Evolutionary conservation across 2,329 filamentous ascomycete genomes (phyloP).

Genomic region (Neurospora sp.): DNA sequence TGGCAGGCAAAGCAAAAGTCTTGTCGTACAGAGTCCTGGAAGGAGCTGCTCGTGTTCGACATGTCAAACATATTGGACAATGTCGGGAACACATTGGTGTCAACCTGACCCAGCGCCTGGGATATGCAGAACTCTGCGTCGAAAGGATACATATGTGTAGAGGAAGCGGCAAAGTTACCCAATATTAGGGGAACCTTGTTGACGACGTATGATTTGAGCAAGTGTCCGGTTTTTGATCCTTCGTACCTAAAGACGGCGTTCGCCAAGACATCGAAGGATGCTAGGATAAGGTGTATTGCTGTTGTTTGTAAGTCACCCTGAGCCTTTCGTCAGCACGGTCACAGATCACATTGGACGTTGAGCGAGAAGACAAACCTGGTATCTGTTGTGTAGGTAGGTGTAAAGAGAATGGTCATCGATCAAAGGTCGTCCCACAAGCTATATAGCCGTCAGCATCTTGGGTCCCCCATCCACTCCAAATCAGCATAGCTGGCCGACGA

Average conservation of each 20-base stretch:
- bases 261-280: slow-evolving; percentile 81
- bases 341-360: background rate
- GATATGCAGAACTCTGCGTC: slow-evolving; percentile 61
- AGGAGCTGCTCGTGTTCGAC: slow-evolving; percentile 45
- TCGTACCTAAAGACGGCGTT: slow-evolving; percentile 69
- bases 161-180: slow-evolving; percentile 34
- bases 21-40: slow-evolving; percentile 49
- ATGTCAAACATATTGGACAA: slow-evolving; percentile 49
- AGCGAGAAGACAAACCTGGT: slow-evolving; percentile 47
- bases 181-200: slow-evolving; percentile 51
- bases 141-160: slow-evolving; percentile 59
- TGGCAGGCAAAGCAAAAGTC: slow-evolving; percentile 88
- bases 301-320: slow-evolving; percentile 69
- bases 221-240: slow-evolving; percentile 49
- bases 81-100: slow-evolving; percentile 64
- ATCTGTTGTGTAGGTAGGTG: slow-evolving; percentile 74
- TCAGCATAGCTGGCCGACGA: background rate
- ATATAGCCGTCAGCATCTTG: slow-evolving; percentile 18
- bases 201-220: slow-evolving; percentile 80
- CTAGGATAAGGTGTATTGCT: slow-evolving; percentile 73
- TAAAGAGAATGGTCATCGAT: slow-evolving; percentile 74
- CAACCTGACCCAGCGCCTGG: slow-evolving; percentile 69
- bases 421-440: slow-evolving; percentile 74
- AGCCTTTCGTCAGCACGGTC: slow-evolving; percentile 18
- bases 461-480: background rate